Conservation (phyloP, 495 filamentous ascomycete species). For the Chaetomium cochliodes region DNA sequence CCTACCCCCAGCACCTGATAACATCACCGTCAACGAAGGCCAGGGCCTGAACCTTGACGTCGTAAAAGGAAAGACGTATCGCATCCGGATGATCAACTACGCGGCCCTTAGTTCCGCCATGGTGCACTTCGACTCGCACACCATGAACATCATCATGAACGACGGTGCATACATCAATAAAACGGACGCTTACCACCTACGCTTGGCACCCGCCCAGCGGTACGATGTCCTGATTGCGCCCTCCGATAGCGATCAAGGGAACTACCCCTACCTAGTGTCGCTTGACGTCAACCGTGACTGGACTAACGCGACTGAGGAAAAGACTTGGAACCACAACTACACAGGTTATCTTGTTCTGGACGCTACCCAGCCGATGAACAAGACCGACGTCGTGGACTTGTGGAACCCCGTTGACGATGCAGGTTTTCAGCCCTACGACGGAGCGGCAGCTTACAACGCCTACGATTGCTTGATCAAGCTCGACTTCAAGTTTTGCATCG, state of each 20-base stretch:
- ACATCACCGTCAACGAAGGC: constrained; percentile 66
- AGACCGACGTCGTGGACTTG: constrained; percentile 47
- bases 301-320: constrained; percentile 30
- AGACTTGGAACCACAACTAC: constrained; percentile 41
- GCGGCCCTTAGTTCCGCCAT: constrained; percentile 60
- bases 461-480: constrained; percentile 56
- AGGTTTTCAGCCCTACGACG: constrained; percentile 58
- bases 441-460: constrained; percentile 43
- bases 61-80: constrained; percentile 70
- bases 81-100: constrained; percentile 72
- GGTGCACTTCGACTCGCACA: constrained; percentile 62
- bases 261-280: constrained; percentile 58
- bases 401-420: constrained; percentile 66
- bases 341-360: constrained; percentile 67
- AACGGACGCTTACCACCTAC: constrained; percentile 38
- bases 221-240: constrained; percentile 57
- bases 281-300: constrained; percentile 50
- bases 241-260: constrained; percentile 40
- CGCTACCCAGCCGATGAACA: constrained; percentile 50
- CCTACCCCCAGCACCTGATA: constrained; percentile 60
- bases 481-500: constrained; percentile 59
- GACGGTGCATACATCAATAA: constrained; percentile 46
- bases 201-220: constrained; percentile 61
- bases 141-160: constrained; percentile 59
- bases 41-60: constrained; percentile 57